Evolutionary conservation across 441 rosid species (phyloP), one percentile per base, ranked within the genome.

Genomic region (Populus hybrid): DNA sequence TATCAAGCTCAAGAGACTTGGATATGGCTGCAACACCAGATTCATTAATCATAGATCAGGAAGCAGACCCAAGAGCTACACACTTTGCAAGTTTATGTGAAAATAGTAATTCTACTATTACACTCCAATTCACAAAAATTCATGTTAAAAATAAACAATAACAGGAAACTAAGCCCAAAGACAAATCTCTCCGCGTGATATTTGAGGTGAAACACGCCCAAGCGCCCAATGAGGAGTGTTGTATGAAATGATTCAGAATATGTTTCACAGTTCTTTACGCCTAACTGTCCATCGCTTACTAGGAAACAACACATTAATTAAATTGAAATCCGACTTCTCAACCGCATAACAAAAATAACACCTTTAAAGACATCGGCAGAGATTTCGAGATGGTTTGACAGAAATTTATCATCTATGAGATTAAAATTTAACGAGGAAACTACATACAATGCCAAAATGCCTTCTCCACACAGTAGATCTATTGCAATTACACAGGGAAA

Each of bases 401-500:
- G 21, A 53, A 53, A 53, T 53, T 53, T 18, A 18, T 6, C 21
- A 18, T 53, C 61, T 6, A 53, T 16, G n/a, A 53, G 18, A 14
- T 16, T 14, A 16, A 53, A 53, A 30, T 30, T 16, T 18, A 53
- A 53, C 61, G 21, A 50, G 59, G 59, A 11, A 63, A 73, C 30
- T 57, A 23, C 40, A 46, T 36, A 32, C 35, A 7, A 21, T 16
- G 38, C 59, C 38, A 63, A 76, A 66, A 19, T 50, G 71, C 18
- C 8, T 34, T 74, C 40, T 70, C 72, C 72, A 70, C 36, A 76
- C 9, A 46, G 57, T 14, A 28, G 53, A 66, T 28, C 74, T 68
- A 80, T 14, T 46, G 50, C 73, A 72, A 63, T 42, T 23, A n/a
- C 38, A 34, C 79, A 64, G 32, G 71, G 61, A 74, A 42, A n/a